Conservation (phyloP, 768 basidiomycete species). For the Lactifluus echinatus region DNA sequence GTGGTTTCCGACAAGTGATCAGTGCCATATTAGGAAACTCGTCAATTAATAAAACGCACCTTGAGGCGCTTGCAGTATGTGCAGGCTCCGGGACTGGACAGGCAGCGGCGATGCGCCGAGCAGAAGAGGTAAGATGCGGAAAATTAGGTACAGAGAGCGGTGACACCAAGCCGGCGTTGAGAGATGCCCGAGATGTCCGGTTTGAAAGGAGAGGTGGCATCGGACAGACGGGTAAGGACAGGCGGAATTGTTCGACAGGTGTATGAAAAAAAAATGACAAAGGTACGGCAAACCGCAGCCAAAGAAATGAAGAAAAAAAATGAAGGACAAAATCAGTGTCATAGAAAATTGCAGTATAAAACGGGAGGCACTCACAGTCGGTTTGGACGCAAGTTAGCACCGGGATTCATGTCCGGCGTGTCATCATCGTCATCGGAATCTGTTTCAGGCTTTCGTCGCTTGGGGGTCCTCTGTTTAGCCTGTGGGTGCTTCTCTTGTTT, state of each 20-base stretch:
- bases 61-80: constrained; percentile 84
- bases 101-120: not conserved
- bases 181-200: not conserved
- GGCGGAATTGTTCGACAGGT: not conserved
- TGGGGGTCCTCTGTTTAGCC: not conserved
- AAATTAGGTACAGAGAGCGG: constrained; percentile 1
- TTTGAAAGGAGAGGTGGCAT: not conserved
- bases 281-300: not conserved
- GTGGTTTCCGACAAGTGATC: not conserved
- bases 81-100: constrained; percentile 66
- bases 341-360: not conserved
- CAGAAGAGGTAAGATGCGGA: not conserved
- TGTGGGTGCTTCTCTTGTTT: not conserved
- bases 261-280: not conserved
- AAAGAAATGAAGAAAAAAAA: not conserved
- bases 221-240: not conserved
- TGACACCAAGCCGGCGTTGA: constrained; percentile 4
- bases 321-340: not conserved
- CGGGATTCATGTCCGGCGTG: not conserved
- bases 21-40: not conserved
- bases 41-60: constrained; percentile 36
- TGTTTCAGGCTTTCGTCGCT: constrained; percentile 6
- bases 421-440: constrained; percentile 12
- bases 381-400: not conserved
- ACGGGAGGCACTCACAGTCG: constrained; percentile 7